These are phyloP conservation scores for Euclidium syriacum DNA, from an alignment of 345 rosid genomes.

Conservation along the genomic window DNA sequence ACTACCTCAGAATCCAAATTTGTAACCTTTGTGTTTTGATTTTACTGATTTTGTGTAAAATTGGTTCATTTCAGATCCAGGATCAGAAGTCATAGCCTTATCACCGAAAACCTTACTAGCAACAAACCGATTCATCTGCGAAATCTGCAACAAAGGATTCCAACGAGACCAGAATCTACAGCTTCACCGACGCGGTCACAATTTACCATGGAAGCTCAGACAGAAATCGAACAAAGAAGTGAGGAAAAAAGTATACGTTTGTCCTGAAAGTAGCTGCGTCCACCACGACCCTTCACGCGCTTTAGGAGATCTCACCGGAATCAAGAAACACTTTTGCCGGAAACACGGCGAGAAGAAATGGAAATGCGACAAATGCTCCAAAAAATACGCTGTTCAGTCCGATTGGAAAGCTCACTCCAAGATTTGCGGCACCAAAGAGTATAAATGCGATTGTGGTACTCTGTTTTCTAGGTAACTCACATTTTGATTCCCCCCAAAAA, in stretches of 20 bases:
- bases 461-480: slow-evolving; percentile 44
- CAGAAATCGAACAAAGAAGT: slow-evolving; percentile 28
- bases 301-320: slow-evolving; percentile 61
- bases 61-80: slow-evolving; percentile 23
- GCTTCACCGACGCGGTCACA: slow-evolving; percentile 38
- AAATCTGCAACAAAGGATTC: slow-evolving; percentile 41
- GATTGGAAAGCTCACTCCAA: slow-evolving; percentile 74
- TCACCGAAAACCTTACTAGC: slow-evolving; percentile 37
- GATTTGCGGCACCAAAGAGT: slow-evolving; percentile 63
- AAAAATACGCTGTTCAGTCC: slow-evolving; percentile 60
- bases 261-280: slow-evolving; percentile 55
- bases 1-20: neutral
- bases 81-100: slow-evolving; percentile 38
- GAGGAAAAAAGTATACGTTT: slow-evolving; percentile 52
- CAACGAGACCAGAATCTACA: slow-evolving; percentile 44
- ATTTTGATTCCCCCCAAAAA: too few relatives aligned
- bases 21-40: neutral
- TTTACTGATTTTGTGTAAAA: neutral
- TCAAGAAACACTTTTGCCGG: slow-evolving; percentile 66
- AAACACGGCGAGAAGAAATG: slow-evolving; percentile 73
- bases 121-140: slow-evolving; percentile 36
- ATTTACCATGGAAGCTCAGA: slow-evolving; percentile 36
- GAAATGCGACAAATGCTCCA: slow-evolving; percentile 60
- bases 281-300: slow-evolving; percentile 67
- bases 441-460: slow-evolving; percentile 63